Percentiles rank a stretch among this genome's conserved stretches.
phyloP scores from a whole-genome alignment of 2,329 filamentous ascomycete species.

The Colletotrichum tropicale region DNA sequence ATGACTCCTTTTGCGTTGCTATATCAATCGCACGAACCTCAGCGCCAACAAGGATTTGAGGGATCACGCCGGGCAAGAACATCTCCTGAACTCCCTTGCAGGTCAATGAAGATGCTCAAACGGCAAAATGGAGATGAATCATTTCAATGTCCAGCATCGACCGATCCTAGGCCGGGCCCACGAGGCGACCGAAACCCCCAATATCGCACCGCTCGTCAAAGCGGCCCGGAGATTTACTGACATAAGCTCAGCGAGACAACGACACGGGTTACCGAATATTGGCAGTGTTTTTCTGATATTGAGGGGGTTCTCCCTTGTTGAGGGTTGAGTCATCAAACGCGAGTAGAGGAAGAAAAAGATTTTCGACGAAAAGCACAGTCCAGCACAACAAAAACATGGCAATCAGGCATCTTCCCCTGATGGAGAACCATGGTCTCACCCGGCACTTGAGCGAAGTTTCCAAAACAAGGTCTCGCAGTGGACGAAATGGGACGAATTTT shows the following conservation, averaged over 20 bases:
- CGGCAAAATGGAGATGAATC: background rate
- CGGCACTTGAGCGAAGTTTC: background rate
- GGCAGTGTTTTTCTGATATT: background rate
- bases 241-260: constrained; percentile 2
- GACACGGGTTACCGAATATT: background rate
- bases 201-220: background rate
- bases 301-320: background rate
- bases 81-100: background rate
- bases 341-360: background rate
- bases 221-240: constrained; percentile 17
- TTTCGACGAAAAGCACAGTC: background rate
- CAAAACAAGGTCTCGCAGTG: background rate
- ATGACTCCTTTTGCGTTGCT: constrained; percentile 17
- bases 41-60: constrained; percentile 2
- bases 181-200: constrained; percentile 14
- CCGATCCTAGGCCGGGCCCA: background rate
- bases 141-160: constrained; percentile 2
- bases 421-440: constrained; percentile 3
- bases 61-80: background rate
- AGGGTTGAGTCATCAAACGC: constrained; percentile 4
- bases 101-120: background rate
- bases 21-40: constrained; percentile 20
- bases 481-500: background rate
- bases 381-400: constrained; percentile 10
- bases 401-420: constrained; percentile 8